Conservation (phyloP, 768 basidiomycete species). For the Trametes meyenii region DNA sequence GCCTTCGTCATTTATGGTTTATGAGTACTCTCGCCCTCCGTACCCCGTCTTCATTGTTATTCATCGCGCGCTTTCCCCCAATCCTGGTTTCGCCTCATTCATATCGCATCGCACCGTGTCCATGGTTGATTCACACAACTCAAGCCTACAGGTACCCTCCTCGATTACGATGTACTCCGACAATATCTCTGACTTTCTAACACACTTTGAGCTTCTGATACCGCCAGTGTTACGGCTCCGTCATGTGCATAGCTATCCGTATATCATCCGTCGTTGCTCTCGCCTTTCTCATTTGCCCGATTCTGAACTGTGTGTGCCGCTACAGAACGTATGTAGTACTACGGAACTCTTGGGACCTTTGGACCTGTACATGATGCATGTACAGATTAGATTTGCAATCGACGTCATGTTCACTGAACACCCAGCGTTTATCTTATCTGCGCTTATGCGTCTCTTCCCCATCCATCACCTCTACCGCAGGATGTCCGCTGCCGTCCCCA, state of each 20-base stretch:
- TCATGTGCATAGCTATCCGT: constrained; percentile 17
- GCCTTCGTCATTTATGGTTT: neutral
- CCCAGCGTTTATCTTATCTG: constrained; percentile 12
- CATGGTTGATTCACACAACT: neutral
- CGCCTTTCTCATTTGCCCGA: neutral
- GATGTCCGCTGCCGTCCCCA: constrained; percentile 10
- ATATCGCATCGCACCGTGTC: neutral
- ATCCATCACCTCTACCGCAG: constrained; percentile 14
- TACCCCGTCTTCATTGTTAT: neutral
- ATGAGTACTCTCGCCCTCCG: neutral
- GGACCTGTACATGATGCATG: too few relatives aligned
- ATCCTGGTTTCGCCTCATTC: too few relatives aligned
- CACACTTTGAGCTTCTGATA: neutral
- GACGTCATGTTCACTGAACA: too few relatives aligned
- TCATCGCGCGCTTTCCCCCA: neutral
- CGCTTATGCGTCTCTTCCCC: constrained; percentile 12
- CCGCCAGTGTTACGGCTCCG: neutral
- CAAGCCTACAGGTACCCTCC: neutral
- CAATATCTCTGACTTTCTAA: neutral
- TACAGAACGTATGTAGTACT: too few relatives aligned
- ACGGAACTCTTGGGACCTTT: too few relatives aligned
- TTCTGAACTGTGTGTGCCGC: neutral
- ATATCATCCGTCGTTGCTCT: constrained; percentile 13
- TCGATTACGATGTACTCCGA: neutral
- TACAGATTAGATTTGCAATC: too few relatives aligned